Conservation (phyloP, 73 alveolate genomes). For the Paramecium tetraurelia region DNA sequence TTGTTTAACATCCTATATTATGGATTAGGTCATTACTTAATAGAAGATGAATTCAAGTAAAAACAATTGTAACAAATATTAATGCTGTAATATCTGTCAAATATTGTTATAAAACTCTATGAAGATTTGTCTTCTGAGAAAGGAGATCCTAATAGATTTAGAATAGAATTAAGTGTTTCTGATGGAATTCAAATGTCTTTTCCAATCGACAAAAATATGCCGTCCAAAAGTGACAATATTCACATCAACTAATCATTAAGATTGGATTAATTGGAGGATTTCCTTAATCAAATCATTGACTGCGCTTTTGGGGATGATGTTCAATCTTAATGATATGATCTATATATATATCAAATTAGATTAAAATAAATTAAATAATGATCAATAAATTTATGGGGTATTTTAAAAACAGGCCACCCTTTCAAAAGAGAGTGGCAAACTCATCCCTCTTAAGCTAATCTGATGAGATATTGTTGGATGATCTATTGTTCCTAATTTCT, state of each 20-base stretch:
- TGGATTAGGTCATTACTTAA: conserved; percentile 66
- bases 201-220: background rate
- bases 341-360: background rate
- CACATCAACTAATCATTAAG: conserved; percentile 47
- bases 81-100: conserved; percentile 51
- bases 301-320: background rate
- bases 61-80: conserved; percentile 42
- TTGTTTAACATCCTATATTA: conserved; percentile 73
- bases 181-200: conserved; percentile 24
- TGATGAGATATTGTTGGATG: conserved; percentile 40
- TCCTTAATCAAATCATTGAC: background rate
- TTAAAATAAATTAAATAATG: conserved; percentile 5
- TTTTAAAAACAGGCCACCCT: conserved; percentile 45
- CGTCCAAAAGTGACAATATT: background rate
- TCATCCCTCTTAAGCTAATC: conserved; percentile 1
- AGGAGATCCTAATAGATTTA: conserved; percentile 59
- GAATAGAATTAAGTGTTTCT: conserved; percentile 56
- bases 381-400: conserved; percentile 10
- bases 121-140: conserved; percentile 56
- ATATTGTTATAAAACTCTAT: conserved; percentile 55
- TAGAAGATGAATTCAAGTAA: conserved; percentile 40
- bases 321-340: background rate
- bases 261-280: conserved; percentile 28
- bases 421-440: conserved; percentile 29
- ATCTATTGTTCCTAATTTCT: conserved; percentile 6